Base-by-base conservation (phyloP, 2,329 filamentous ascomycete genomes). In the Lomentospora prolificans region DNA sequence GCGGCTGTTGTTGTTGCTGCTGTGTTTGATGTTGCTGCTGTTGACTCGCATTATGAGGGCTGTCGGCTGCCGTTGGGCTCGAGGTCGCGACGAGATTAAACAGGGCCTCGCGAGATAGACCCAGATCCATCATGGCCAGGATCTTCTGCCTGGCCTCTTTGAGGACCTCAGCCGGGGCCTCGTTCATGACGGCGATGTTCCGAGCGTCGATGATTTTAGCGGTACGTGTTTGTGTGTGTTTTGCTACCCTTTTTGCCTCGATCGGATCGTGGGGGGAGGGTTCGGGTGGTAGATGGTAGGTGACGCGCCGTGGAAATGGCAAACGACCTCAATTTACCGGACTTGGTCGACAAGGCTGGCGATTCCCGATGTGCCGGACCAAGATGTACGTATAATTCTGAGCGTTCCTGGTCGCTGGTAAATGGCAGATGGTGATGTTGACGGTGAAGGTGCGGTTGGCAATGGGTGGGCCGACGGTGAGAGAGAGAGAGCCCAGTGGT, bases 101-200 rank as follows among this genome's bases (percentile, higher is more conserved):
- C 56, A 65, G 53, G 66, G 69, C 61, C 65, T 75, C 72, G 61
- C 69, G 71, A 53, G 72, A 74, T 8, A 75, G 61, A 48, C 72
- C 72, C 14, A 72, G 72, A 58, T 74, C 72, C 60, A 75, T 75
- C 60, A 75, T 63, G 50, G 69, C 69, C 64, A 75, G 72, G 5
- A 75, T 67, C 57, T 74, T 75, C 62, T 73, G 72, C 50, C 72
- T 66, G 48, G 72, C 72, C 63, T 75, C 72, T 19, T 68, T 70
- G 56, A 75, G 67, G 55, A 75, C 69, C 65, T 75, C 69, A 58
- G 73, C 71, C 14, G 72, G 67, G 22, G 68, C 70, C 41, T 70
- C 62, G 41, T 19, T 48, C 53, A 55, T 55, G 53, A 44, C 41
- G 53, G 14, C 53, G 53, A 28, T 14, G 50, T 17, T 48, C n/a